A percentile compares a stretch with the other conserved stretches of the same genome.
These are phyloP conservation scores for Nitzschia sp. DNA, from an alignment of 108 stramenopile species.

Conservation along the genomic window DNA sequence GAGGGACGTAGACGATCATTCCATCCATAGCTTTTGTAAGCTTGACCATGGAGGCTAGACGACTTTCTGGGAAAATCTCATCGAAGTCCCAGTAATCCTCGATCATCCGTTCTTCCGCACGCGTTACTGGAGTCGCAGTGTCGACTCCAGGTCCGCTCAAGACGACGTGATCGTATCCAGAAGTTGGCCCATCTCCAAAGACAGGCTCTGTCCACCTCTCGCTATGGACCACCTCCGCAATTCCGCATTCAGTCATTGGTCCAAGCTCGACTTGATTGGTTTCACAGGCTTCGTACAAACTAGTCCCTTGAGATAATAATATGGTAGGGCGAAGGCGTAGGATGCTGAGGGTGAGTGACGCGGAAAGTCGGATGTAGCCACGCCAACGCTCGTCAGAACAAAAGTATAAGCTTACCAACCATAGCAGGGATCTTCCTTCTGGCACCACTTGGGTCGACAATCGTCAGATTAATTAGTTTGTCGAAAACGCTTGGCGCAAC, in stretches of 20 bases:
- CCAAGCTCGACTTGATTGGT: conserved; percentile 85
- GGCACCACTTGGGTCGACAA: conserved; percentile 85
- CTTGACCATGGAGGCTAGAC: conserved; percentile 70
- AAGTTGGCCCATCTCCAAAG: conserved; percentile 82
- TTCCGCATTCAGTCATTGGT: conserved; percentile 55
- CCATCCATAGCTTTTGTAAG: conserved; percentile 87
- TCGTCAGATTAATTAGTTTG: conserved; percentile 70
- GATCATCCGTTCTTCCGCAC: conserved; percentile 58
- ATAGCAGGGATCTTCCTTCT: conserved; percentile 74
- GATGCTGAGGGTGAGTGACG: not conserved
- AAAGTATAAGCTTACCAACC: conserved; percentile 52
- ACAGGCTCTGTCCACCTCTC: conserved; percentile 82
- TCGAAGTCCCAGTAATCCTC: conserved; percentile 88
- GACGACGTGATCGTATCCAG: conserved; percentile 87
- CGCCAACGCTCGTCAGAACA: not conserved
- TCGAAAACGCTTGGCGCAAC: conserved; percentile 71
- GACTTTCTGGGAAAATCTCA: conserved; percentile 76
- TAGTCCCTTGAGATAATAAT: too few relatives aligned
- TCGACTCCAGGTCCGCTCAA: conserved; percentile 66
- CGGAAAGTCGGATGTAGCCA: not conserved
- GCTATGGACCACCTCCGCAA: conserved; percentile 52
- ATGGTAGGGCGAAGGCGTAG: not conserved
- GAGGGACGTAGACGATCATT: conserved; percentile 89
- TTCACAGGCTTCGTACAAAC: conserved; percentile 73
- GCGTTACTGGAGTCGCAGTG: conserved; percentile 51